Percentiles rank a stretch among this genome's conserved stretches.
Evolutionary conservation across 2,329 filamentous ascomycete species (phyloP).

Genomic region (Ceratocystiopsis minuta): DNA sequence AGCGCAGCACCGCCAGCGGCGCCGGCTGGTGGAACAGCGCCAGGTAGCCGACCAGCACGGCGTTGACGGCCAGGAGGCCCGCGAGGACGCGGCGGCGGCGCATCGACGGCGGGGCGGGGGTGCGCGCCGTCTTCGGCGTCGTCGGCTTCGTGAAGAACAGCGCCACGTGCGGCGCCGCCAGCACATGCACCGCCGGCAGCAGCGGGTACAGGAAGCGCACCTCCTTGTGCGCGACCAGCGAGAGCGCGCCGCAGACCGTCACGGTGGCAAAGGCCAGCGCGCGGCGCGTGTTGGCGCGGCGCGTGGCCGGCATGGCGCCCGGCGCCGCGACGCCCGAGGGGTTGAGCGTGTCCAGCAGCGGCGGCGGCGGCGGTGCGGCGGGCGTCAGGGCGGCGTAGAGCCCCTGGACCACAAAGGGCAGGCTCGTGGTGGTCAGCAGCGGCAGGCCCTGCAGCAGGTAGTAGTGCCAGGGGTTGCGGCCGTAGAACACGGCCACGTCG

Average conservation of each 20-base stretch:
- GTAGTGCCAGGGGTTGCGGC: slow-evolving; percentile 78
- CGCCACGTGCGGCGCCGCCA: slow-evolving; percentile 51
- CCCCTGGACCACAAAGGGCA: slow-evolving; percentile 57
- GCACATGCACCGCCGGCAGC: slow-evolving; percentile 66
- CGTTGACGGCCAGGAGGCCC: slow-evolving; percentile 44
- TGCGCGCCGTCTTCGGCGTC: not conserved
- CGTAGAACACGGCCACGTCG: slow-evolving; percentile 82
- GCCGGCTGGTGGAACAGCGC: slow-evolving; percentile 66
- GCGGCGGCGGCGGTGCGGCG: not conserved
- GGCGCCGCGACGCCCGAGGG: not conserved
- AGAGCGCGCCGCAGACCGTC: slow-evolving; percentile 45
- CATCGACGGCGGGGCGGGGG: slow-evolving; percentile 12
- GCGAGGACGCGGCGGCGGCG: slow-evolving; percentile 39
- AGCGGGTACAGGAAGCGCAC: slow-evolving; percentile 92
- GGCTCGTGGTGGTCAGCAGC: slow-evolving; percentile 62
- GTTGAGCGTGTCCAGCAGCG: slow-evolving; percentile 7
- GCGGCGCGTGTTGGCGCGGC: slow-evolving; percentile 26
- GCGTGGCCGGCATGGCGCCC: slow-evolving; percentile 16
- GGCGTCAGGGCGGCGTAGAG: slow-evolving; percentile 31
- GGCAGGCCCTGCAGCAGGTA: slow-evolving; percentile 83
- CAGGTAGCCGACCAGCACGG: slow-evolving; percentile 56
- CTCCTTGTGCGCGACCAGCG: slow-evolving; percentile 83
- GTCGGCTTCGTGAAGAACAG: slow-evolving; percentile 39
- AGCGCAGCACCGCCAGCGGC: slow-evolving; percentile 53
- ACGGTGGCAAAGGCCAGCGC: slow-evolving; percentile 40